Evolutionary conservation across 768 basidiomycete genomes (phyloP).

Genomic region (Clitopilus passeckerianus): DNA sequence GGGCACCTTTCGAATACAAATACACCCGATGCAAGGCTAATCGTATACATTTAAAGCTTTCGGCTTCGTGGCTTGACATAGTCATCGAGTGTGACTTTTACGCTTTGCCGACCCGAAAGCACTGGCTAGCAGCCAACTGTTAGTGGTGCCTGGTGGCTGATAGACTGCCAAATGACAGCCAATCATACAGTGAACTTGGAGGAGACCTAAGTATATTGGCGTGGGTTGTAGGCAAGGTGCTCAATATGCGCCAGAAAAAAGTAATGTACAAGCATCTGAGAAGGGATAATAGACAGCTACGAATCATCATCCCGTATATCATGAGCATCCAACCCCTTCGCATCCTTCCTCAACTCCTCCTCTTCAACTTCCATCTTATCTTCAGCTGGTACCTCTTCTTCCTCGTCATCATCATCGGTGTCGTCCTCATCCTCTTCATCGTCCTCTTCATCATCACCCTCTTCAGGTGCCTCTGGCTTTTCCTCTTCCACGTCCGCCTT

Average conservation of each 20-base stretch:
- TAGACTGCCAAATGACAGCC: no score
- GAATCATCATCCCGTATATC: neutral
- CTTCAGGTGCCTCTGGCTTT: constrained; percentile 17
- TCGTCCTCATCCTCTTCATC: constrained; percentile 33
- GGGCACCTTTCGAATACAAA: neutral
- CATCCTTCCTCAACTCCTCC: constrained; percentile 20
- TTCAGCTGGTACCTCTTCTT: constrained; percentile 24
- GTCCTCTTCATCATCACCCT: constrained; percentile 22
- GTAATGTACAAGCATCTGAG: neutral
- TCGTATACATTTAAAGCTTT: neutral
- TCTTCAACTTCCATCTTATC: constrained; percentile 27
- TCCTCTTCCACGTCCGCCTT: constrained; percentile 28
- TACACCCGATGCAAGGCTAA: neutral
- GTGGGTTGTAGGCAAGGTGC: no score
- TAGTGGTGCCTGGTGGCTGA: no score
- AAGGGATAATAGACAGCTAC: neutral
- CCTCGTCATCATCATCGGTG: constrained; percentile 33
- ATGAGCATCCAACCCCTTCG: constrained; percentile 8
- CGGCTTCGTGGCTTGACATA: no score
- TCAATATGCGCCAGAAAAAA: no score
- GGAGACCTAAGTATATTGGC: no score
- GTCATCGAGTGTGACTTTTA: no score
- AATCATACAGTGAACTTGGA: no score
- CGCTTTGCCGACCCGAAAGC: no score
- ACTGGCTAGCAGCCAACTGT: no score